Evolutionary conservation across 805 yeast genomes (phyloP), one percentile per base, ranked within the genome.

Genomic region (Candida gorgasii): DNA sequence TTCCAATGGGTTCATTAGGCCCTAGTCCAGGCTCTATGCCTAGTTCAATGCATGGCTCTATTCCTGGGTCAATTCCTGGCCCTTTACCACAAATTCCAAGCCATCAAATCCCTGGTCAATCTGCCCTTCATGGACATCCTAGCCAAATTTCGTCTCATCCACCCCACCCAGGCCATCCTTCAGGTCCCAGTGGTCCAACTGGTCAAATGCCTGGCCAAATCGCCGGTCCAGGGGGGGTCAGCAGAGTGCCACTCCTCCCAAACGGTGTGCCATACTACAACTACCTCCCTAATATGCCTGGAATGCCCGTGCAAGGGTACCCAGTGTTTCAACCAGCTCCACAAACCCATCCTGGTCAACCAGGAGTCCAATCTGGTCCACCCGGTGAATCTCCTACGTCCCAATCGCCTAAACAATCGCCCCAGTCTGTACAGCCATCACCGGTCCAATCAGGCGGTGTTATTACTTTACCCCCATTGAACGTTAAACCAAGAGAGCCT

Each of bases 31-130:
- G 24, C 24, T 22, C 24, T 7, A 22, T 22, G 24, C n/a, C n/a
- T n/a, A n/a, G n/a, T n/a, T n/a, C n/a, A n/a, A 20, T 20, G 24
- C 24, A 6, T 6, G 24, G 24, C 9, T 7, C 8, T 20, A 20
- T 20, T 7, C 28, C 28, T 24, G 33, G 33, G 13, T 5, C n/a
- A 31, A 31, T 31, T 11, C 20, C 22, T 4, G 22, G 22, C 12
- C 23, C 6, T 5, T 5, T 31, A 12, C 35, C 35, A 7, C 27
- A 19, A 14, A 14, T 8, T 9, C 28, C 31, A 14, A 15, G 23
- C 17, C 32, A 9, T 3, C 40, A 16, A 36, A 5, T 28, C 13
- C 40, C 40, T 8, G 28, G 28, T 20, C 40, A 36, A 13, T 24
- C 14, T 20, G n/a, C n/a, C n/a, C n/a, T n/a, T n/a, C n/a, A n/a